Evolutionary conservation across 129 eudicot species (phyloP).

Genomic region (Arctium minus): DNA sequence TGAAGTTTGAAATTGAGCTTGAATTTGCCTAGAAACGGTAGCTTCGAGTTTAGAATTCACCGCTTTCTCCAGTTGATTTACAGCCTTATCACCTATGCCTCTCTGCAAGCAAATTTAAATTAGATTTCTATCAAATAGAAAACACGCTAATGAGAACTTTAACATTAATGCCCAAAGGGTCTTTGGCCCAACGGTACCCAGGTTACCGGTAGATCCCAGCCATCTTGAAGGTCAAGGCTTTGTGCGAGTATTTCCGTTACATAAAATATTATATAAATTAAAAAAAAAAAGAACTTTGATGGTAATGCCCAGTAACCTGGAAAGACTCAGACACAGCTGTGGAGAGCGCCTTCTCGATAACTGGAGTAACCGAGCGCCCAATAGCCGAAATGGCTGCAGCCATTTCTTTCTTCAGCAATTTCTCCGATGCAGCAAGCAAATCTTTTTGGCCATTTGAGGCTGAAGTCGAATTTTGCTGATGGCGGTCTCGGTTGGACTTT

Average conservation of each 20-base stretch:
- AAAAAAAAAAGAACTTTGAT: not conserved
- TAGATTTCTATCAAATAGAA: not conserved
- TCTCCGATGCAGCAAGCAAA: conserved; percentile 52
- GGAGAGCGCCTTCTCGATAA: conserved; percentile 65
- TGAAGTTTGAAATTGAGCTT: conserved; percentile 73
- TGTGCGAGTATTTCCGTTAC: not conserved
- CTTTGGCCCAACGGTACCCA: not conserved
- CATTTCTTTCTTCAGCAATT: conserved; percentile 61
- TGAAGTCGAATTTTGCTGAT: conserved; percentile 46
- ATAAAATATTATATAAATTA: not conserved
- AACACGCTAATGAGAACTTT: not conserved
- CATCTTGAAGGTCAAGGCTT: not conserved
- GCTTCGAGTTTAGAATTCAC: conserved; percentile 68
- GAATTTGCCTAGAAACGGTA: conserved; percentile 68
- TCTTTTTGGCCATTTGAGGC: conserved; percentile 61
- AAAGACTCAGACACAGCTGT: conserved; percentile 61
- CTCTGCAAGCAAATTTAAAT: conserved; percentile 38
- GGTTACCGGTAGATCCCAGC: not conserved
- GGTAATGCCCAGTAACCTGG: conserved; percentile 45
- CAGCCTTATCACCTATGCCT: conserved; percentile 75
- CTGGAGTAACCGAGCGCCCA: conserved; percentile 55
- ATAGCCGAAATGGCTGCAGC: conserved; percentile 59
- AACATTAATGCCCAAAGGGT: not conserved
- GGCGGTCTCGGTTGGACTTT: conserved; percentile 53
- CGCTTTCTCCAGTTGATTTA: conserved; percentile 66